Conservation (phyloP, 495 filamentous ascomycete species). For the Penicillium pancosmium region DNA sequence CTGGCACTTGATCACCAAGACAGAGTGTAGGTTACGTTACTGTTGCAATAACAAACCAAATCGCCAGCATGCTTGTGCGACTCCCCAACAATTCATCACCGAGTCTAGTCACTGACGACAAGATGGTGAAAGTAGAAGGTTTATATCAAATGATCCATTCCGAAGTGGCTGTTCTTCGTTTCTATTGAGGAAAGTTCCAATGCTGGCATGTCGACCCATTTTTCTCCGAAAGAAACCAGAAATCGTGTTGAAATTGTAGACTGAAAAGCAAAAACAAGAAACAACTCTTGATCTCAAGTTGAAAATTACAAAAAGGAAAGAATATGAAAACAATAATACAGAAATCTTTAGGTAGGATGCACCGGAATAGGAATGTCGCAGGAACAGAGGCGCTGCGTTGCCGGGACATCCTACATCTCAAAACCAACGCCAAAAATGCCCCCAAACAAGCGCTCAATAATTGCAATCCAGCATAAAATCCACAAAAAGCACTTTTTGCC, state of each 20-base stretch:
- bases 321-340: neutral
- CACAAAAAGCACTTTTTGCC: conserved; percentile 18
- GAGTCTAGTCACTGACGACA: conserved; percentile 10
- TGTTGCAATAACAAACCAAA: conserved; percentile 28
- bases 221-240: neutral
- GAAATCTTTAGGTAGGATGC: neutral
- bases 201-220: neutral
- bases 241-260: conserved; percentile 6
- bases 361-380: neutral
- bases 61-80: conserved; percentile 21
- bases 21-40: conserved; percentile 17
- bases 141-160: neutral
- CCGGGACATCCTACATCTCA: conserved; percentile 18
- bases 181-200: neutral
- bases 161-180: neutral
- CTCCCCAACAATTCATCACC: conserved; percentile 9
- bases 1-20: conserved; percentile 1
- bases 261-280: conserved; percentile 7
- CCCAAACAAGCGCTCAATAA: conserved; percentile 9
- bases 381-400: neutral
- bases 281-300: neutral
- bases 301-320: neutral
- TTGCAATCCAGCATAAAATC: conserved; percentile 5
- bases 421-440: conserved; percentile 40
- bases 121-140: neutral